phyloP scores from a whole-genome alignment of 192 early-diverging fungal species.

The Coemansia umbellata region DNA sequence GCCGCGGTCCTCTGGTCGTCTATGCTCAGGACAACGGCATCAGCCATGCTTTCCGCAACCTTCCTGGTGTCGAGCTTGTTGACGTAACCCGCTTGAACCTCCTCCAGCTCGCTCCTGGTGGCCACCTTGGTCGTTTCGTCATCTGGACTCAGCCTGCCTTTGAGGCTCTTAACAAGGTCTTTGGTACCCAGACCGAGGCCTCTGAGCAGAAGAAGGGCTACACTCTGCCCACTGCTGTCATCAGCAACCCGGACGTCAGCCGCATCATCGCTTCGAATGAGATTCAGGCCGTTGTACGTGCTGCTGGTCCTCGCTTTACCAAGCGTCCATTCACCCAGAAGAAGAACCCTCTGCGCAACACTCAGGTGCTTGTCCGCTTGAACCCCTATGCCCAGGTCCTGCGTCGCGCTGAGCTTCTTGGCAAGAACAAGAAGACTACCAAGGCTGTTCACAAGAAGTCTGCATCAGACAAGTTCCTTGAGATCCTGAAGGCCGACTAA shows the following conservation, averaged over 20 bases:
- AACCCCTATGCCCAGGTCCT: slow-evolving; percentile 95
- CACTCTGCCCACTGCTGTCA: slow-evolving; percentile 79
- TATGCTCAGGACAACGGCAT: slow-evolving; percentile 93
- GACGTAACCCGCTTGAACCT: slow-evolving; percentile 91
- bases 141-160: slow-evolving; percentile 98
- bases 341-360: slow-evolving; percentile 98
- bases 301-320: slow-evolving; percentile 72
- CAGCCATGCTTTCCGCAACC: slow-evolving; percentile 94
- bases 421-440: slow-evolving; percentile 53
- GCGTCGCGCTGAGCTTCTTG: slow-evolving; percentile 70
- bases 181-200: slow-evolving; percentile 76
- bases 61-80: slow-evolving; percentile 95
- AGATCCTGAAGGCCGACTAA: slow-evolving; percentile 54
- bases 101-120: slow-evolving; percentile 97
- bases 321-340: slow-evolving; percentile 95
- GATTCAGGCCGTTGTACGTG: slow-evolving; percentile 89
- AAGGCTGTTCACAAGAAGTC: slow-evolving; percentile 59
- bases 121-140: slow-evolving; percentile 97
- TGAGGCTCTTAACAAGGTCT: slow-evolving; percentile 87
- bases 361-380: slow-evolving; percentile 85
- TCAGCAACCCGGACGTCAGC: slow-evolving; percentile 92
- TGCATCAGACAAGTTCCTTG: slow-evolving; percentile 48
- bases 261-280: slow-evolving; percentile 96
- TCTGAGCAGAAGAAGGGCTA: slow-evolving; percentile 89
- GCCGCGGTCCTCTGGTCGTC: slow-evolving; percentile 95